phyloP scores from a whole-genome alignment of 306 rosid species.

The Vigna mungo region DNA sequence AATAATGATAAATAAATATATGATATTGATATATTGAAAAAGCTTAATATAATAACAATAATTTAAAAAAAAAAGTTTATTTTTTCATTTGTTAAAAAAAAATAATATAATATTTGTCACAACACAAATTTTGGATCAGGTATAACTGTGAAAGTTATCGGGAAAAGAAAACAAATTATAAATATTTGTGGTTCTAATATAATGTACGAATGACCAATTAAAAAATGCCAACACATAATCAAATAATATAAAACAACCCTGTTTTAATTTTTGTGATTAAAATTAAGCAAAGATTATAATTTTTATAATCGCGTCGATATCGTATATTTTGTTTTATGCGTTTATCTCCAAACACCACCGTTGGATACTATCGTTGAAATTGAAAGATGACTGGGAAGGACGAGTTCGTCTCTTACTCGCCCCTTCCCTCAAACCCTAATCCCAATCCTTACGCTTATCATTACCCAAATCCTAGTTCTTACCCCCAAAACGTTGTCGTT shows the following conservation, averaged over 20 bases:
- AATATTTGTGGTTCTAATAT: too few species aligned
- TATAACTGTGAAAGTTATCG: too few species aligned
- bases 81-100: too few species aligned
- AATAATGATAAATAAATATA: too few species aligned
- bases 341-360: neutral
- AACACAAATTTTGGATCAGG: too few species aligned
- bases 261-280: neutral
- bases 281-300: neutral
- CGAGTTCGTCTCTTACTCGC: conserved; percentile 56
- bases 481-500: conserved; percentile 67
- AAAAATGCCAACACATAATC: neutral
- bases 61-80: too few species aligned
- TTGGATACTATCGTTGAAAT: neutral
- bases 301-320: neutral
- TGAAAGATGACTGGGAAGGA: conserved; percentile 56
- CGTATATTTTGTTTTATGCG: neutral
- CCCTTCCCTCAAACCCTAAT: conserved; percentile 50
- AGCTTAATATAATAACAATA: too few species aligned
- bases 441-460: neutral
- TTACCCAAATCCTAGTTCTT: conserved; percentile 3
- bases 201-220: neutral
- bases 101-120: too few species aligned
- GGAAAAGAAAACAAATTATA: too few species aligned
- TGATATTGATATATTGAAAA: too few species aligned
- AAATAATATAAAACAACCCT: neutral